These are phyloP conservation scores for Colletotrichum abscissum DNA, from an alignment of 2,329 filamentous ascomycete genomes.

Conservation along the genomic window DNA sequence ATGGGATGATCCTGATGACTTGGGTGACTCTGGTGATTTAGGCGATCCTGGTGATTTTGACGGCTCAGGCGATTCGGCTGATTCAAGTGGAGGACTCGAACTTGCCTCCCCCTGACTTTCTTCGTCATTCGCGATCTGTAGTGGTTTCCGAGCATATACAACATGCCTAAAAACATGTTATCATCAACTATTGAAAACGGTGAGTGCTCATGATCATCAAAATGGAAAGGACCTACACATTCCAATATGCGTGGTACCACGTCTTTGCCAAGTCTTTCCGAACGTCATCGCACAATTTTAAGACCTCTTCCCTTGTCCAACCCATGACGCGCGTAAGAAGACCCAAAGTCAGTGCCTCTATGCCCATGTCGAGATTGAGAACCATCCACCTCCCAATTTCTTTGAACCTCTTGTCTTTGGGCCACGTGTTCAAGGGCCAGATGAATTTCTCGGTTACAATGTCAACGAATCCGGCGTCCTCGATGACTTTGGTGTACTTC, in stretches of 20 bases:
- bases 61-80: no score
- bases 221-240: slow-evolving; percentile 34
- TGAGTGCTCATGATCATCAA: no score
- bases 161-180: no score
- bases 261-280: slow-evolving; percentile 41
- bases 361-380: slow-evolving; percentile 37
- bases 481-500: slow-evolving; percentile 36
- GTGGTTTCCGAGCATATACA: no score
- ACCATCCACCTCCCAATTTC: slow-evolving; percentile 32
- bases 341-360: slow-evolving; percentile 43
- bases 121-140: no score
- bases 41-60: no score
- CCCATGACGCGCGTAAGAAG: slow-evolving; percentile 42
- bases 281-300: slow-evolving; percentile 39
- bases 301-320: slow-evolving; percentile 40
- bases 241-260: slow-evolving; percentile 42
- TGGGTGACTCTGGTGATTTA: no score
- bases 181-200: no score
- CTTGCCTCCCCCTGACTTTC: no score
- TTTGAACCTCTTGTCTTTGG: slow-evolving; percentile 18
- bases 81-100: no score
- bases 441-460: slow-evolving; percentile 30
- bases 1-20: no score
- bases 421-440: slow-evolving; percentile 32
- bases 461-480: slow-evolving; percentile 40